Evolutionary conservation across 345 rosid genomes (phyloP).

Genomic region (Hibiscus syriacus): DNA sequence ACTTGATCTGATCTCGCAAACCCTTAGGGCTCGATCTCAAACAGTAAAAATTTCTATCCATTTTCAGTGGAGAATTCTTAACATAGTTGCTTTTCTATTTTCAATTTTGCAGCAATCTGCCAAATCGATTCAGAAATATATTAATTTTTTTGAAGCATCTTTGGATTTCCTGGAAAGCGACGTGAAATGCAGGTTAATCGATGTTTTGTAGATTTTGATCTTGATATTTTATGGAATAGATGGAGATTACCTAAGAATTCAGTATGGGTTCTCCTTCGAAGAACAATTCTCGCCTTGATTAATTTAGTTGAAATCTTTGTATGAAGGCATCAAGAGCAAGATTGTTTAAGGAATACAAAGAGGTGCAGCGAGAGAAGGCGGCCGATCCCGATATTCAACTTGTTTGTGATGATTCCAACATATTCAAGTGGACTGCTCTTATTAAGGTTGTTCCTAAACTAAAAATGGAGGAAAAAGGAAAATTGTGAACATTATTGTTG

Average conservation of each 20-base stretch:
- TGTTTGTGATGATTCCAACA: constrained; percentile 90
- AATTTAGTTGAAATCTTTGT: not conserved
- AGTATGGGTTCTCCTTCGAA: not conserved
- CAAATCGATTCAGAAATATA: not conserved
- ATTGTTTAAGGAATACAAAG: constrained; percentile 94
- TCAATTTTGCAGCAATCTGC: not conserved
- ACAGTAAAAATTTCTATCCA: too few relatives aligned
- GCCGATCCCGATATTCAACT: constrained; percentile 94
- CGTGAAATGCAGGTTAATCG: constrained; percentile 10
- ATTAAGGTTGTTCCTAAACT: constrained; percentile 52
- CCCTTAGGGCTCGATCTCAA: not conserved
- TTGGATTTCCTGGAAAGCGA: not conserved
- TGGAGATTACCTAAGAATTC: not conserved
- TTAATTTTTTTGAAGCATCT: not conserved
- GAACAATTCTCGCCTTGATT: too few relatives aligned
- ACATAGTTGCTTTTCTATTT: not conserved
- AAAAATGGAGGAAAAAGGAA: not conserved
- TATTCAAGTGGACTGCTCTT: constrained; percentile 98
- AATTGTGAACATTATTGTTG: not conserved
- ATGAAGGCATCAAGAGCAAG: constrained; percentile 88
- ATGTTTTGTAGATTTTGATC: not conserved
- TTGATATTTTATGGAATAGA: not conserved
- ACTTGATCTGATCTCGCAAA: not conserved
- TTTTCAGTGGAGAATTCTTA: not conserved
- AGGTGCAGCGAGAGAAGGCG: constrained; percentile 83